Evolutionary conservation across 2,329 filamentous ascomycete species (phyloP), one percentile per base, ranked within the genome.

Genomic region (Fusarium sp.): DNA sequence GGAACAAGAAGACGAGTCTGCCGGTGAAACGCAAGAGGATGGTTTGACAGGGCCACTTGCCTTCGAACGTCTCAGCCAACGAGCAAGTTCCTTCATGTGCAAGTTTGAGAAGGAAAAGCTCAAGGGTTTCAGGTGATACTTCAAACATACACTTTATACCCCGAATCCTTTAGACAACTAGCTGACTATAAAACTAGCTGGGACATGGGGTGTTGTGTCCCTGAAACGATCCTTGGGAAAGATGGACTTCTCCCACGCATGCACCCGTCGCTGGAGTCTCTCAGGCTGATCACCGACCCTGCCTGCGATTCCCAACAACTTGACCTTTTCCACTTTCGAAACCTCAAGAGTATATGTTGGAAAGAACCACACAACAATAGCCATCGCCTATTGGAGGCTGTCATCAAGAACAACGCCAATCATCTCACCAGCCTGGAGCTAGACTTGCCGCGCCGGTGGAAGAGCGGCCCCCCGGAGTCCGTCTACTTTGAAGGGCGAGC

Each of bases 181-280:
- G 13, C 54, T 57, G 31, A 57, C 22, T 24, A 1, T 16, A 2
- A 0, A 8, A 37, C 0, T 5, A 57, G 54, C 4, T 57, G 54
- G 54, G 22, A 38, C 6, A 18, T 37, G 54, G 34, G 54, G 8
- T 24, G 5, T 2, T 57, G 54, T 9, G 34, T 57, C 34, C 54
- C 54, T n/a, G 34, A 22, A 18, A 5, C 20, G 16, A 37, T 57
- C 1, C 8, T 57, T 0, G 52, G 52, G 1, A 5, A 4, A 24
- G 0, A 37, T 5, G 52, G 52, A 0, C 7, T 37, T 27, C 31
- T 57, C 0, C 0, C 31, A 0, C 31, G n/a, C 2, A 35, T 37
- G 54, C 54, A 57, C 9, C 20, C 34, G 0, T 57, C 34, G 2
- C 31, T 57, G 0, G 4, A 37, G 5, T 35, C 34, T 24, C 34